A percentile compares a stretch with the other conserved stretches of the same genome.
phyloP scores from a whole-genome alignment of 208 protist species.

The Wallacemonas sp. region DNA sequence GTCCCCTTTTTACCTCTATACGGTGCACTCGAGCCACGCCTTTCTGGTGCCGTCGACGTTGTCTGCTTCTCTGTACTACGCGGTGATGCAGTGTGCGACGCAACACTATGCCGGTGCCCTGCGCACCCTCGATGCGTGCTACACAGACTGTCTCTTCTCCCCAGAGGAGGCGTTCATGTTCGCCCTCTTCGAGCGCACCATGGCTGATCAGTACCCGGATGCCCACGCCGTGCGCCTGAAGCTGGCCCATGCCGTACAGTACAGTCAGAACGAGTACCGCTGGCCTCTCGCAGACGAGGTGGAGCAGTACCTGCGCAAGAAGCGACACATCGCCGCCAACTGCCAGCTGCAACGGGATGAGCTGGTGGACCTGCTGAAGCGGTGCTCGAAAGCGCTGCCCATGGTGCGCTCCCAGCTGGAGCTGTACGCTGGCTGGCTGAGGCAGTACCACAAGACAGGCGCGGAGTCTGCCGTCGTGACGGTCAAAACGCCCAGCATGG shows the following conservation, averaged over 20 bases:
- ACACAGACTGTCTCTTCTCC: slow-evolving; percentile 64
- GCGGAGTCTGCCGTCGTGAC: slow-evolving; percentile 12
- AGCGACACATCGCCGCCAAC: slow-evolving; percentile 74
- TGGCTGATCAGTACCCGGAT: slow-evolving; percentile 72
- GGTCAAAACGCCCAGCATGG: slow-evolving; percentile 35
- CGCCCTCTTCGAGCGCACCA: slow-evolving; percentile 48
- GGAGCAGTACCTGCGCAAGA: slow-evolving; percentile 73
- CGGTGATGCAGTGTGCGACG: slow-evolving; percentile 88
- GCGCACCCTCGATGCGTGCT: slow-evolving; percentile 74
- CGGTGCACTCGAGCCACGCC: slow-evolving; percentile 81
- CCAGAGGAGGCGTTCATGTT: slow-evolving; percentile 77
- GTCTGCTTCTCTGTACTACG: slow-evolving; percentile 91
- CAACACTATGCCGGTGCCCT: slow-evolving; percentile 84
- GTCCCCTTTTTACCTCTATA: slow-evolving; percentile 89
- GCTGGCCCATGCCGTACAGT: slow-evolving; percentile 79
- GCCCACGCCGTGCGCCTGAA: slow-evolving; percentile 88
- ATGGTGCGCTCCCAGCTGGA: slow-evolving; percentile 58
- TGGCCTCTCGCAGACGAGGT: slow-evolving; percentile 83
- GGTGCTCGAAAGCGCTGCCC: slow-evolving; percentile 41
- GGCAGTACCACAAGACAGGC: background rate
- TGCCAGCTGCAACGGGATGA: slow-evolving; percentile 65
- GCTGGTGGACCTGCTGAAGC: slow-evolving; percentile 62
- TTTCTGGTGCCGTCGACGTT: slow-evolving; percentile 90
- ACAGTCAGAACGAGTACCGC: slow-evolving; percentile 61
- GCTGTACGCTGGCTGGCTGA: slow-evolving; percentile 36